Evolutionary conservation across 371 early-diverging fungal genomes (phyloP), one percentile per base, ranked within the genome.

Genomic region (Smittium culicis): DNA sequence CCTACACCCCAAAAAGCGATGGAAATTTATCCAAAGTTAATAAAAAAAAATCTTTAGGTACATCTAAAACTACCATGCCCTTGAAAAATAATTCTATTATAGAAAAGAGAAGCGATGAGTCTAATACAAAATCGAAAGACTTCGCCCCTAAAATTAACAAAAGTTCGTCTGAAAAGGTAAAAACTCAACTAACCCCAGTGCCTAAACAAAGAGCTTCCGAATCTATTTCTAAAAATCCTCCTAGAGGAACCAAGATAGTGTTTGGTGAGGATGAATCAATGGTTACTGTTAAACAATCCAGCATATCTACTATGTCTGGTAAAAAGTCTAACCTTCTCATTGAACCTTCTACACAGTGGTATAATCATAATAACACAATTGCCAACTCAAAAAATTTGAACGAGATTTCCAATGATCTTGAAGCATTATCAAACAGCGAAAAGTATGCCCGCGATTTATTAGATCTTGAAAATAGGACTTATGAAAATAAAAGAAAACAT

Each of bases 391-490:
- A 67, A 63, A 64, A 67, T n/a, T 2, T 14, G 33, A 14, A 25
- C 31, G 66, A 56, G 31, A 66, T 60, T 57, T 68, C 61, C 20
- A 61, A 25, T 5, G 60, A 59, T 35, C 69, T 70, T 59, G 74
- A 69, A 1, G 79, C 68, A 54, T 61, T 76, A 5, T 58, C 72
- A 65, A 82, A 85, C 69, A 75, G 77, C 20, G 66, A 69, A 2
- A 73, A 80, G 59, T 68, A 81, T 66, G 92, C 93, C 1, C 80
- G 79, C 72, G 73, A 80, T 25, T 72, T 92, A 33, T 76, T 88
- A 71, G 80, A 81, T 34, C 73, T 79, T 63, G 94, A 94, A 68
- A 86, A 84, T 69, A 74, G 79, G 34, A 79, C 77, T n/a, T 85
- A 85, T 66, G 86, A 77, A n/a, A 54, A 25, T 8, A 69, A 69